Evolutionary conservation across 2,329 filamentous ascomycete genomes (phyloP).

Genomic region (Aspergillus fumigatiaffinis): DNA sequence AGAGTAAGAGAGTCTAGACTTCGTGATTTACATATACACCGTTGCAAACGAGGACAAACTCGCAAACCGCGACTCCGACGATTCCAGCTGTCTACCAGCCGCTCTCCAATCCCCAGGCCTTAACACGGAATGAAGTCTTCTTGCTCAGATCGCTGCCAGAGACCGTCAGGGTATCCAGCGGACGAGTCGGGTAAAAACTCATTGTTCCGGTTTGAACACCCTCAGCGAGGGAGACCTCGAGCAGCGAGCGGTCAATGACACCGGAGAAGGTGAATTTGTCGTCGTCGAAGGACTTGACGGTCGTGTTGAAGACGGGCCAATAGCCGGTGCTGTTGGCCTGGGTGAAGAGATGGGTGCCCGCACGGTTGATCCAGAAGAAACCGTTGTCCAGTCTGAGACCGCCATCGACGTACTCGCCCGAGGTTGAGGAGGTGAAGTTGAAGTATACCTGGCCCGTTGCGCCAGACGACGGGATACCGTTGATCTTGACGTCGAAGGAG

Average conservation of each 20-base stretch:
- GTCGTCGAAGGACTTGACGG: constrained; percentile 15
- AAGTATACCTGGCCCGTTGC: constrained; percentile 47
- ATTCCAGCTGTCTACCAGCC: constrained; percentile 25
- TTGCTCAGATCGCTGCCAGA: constrained; percentile 9
- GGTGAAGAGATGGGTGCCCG: constrained; percentile 46
- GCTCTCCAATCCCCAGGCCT: constrained; percentile 37
- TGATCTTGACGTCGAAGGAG: constrained; percentile 54
- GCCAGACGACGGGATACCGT: constrained; percentile 33
- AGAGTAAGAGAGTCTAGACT: neutral
- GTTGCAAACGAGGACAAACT: too few species aligned
- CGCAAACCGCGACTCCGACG: too few species aligned
- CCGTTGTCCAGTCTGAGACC: constrained; percentile 49
- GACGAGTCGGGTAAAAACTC: constrained; percentile 48
- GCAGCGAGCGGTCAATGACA: constrained; percentile 52
- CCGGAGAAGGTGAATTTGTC: constrained; percentile 44
- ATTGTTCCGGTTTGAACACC: constrained; percentile 50
- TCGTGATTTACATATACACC: neutral
- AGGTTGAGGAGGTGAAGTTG: constrained; percentile 49
- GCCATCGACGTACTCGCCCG: constrained; percentile 48
- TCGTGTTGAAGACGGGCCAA: constrained; percentile 50
- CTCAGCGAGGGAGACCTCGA: constrained; percentile 54
- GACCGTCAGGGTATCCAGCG: constrained; percentile 23
- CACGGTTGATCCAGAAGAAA: constrained; percentile 51
- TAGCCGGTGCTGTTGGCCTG: constrained; percentile 48
- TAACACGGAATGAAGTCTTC: constrained; percentile 16